A percentile compares a stretch with the other conserved stretches of the same genome.
Conservation (phyloP, 2,329 filamentous ascomycete genomes). For the Arachnomyces sp. region DNA sequence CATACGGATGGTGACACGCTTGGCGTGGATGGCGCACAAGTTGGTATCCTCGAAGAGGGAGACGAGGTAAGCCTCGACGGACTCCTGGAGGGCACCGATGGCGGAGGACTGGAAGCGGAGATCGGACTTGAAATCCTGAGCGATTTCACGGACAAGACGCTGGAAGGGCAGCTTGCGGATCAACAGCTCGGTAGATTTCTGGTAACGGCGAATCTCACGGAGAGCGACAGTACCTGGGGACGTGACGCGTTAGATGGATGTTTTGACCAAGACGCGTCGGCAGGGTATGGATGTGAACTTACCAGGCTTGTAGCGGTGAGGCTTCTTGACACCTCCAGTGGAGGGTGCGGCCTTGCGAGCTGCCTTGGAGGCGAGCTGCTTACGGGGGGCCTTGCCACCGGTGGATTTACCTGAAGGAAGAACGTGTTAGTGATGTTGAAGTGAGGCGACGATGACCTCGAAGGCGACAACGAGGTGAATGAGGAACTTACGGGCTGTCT, state of each 20-base stretch:
- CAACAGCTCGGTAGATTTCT: slow-evolving; percentile 92
- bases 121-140: slow-evolving; percentile 89
- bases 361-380: slow-evolving; percentile 99
- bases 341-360: slow-evolving; percentile 97
- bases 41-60: slow-evolving; percentile 98
- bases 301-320: slow-evolving; percentile 80
- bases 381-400: slow-evolving; percentile 67
- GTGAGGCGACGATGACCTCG: slow-evolving; percentile 11
- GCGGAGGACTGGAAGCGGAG: slow-evolving; percentile 97
- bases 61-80: slow-evolving; percentile 96
- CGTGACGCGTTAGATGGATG: slow-evolving; percentile 18
- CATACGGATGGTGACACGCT: slow-evolving; percentile 88
- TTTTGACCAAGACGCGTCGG: slow-evolving; percentile 1
- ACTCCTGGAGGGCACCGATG: slow-evolving; percentile 95
- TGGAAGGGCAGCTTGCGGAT: slow-evolving; percentile 98
- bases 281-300: slow-evolving; percentile 17
- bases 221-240: slow-evolving; percentile 74
- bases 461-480: slow-evolving; percentile 16
- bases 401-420: slow-evolving; percentile 57
- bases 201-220: slow-evolving; percentile 96
- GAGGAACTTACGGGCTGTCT: slow-evolving; percentile 43
- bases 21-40: slow-evolving; percentile 96
- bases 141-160: slow-evolving; percentile 93
- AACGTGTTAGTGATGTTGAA: slow-evolving; percentile 20
- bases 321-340: slow-evolving; percentile 96